Evolutionary conservation across 306 rosid species (phyloP).

Genomic region (Pueraria montana): DNA sequence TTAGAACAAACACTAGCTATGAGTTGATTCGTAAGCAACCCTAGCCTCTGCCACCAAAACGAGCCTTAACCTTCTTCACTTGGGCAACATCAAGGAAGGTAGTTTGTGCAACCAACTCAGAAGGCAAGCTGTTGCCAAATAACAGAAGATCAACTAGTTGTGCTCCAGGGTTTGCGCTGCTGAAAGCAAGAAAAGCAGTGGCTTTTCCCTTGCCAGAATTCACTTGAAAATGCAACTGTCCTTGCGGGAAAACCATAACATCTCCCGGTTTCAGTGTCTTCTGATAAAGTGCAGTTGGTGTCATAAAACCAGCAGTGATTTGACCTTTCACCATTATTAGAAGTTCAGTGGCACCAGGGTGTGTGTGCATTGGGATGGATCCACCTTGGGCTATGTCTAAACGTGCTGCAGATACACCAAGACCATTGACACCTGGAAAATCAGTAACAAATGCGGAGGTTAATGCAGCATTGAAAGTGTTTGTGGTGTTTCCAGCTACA

Average conservation of each 20-base stretch:
- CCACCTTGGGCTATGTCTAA: slow-evolving; percentile 63
- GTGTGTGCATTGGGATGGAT: slow-evolving; percentile 71
- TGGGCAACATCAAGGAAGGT: slow-evolving; percentile 70
- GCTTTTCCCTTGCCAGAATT: slow-evolving; percentile 62
- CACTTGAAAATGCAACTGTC: slow-evolving; percentile 68
- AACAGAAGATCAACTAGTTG: slow-evolving; percentile 66
- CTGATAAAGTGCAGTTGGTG: slow-evolving; percentile 54
- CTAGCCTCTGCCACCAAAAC: too few species aligned
- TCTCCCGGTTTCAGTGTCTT: slow-evolving; percentile 65
- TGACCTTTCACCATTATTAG: slow-evolving; percentile 56
- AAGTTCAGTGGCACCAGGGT: slow-evolving; percentile 67
- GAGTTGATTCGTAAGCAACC: not conserved
- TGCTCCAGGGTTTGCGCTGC: slow-evolving; percentile 74
- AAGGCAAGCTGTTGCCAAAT: slow-evolving; percentile 62
- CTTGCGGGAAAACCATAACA: slow-evolving; percentile 70
- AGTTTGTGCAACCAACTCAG: slow-evolving; percentile 51
- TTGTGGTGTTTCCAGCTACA: slow-evolving; percentile 51
- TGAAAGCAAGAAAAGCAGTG: slow-evolving; percentile 52
- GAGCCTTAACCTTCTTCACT: too few species aligned
- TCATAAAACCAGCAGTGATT: slow-evolving; percentile 64
- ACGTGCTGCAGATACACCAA: slow-evolving; percentile 64
- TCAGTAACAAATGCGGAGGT: slow-evolving; percentile 65
- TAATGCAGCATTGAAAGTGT: slow-evolving; percentile 57
- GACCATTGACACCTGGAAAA: slow-evolving; percentile 68
- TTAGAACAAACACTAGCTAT: too few species aligned